Evolutionary conservation across 2,329 filamentous ascomycete genomes (phyloP).

Genomic region (Colletotrichum sp.): DNA sequence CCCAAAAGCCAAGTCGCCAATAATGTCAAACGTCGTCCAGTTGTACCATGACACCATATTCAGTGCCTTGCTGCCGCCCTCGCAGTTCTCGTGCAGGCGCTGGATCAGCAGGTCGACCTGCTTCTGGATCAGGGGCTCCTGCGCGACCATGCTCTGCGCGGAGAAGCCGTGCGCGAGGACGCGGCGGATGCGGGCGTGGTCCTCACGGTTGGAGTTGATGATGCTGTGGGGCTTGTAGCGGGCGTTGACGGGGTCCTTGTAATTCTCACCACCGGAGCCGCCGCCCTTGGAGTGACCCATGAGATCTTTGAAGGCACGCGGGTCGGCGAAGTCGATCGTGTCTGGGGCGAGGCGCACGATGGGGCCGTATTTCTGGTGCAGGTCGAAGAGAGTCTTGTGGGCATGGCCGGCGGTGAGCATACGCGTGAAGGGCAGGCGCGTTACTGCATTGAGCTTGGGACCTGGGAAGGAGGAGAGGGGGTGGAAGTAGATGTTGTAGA

Average conservation of each 20-base stretch:
- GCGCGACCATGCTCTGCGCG: slow-evolving; percentile 31
- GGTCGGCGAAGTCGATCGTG: slow-evolving; percentile 40
- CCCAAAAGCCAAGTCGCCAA: slow-evolving; percentile 34
- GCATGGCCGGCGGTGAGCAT: background rate
- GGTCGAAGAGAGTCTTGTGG: background rate
- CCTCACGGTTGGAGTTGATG: slow-evolving; percentile 9
- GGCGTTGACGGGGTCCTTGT: slow-evolving; percentile 4
- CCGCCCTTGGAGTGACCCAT: slow-evolving; percentile 31
- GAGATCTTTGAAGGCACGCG: slow-evolving; percentile 44
- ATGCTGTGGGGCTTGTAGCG: slow-evolving; percentile 6
- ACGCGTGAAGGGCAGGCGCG: background rate
- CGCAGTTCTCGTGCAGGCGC: slow-evolving; percentile 28
- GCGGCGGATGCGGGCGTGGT: slow-evolving; percentile 27
- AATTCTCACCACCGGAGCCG: background rate
- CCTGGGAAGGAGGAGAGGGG: slow-evolving; percentile 36
- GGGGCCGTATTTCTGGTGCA: slow-evolving; percentile 30
- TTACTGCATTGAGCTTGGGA: slow-evolving; percentile 22
- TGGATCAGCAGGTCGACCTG: slow-evolving; percentile 35
- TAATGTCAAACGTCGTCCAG: slow-evolving; percentile 33
- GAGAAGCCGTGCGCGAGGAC: slow-evolving; percentile 33
- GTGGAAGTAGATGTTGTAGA: slow-evolving; percentile 39
- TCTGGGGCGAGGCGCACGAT: slow-evolving; percentile 45
- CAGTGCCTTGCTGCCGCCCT: background rate
- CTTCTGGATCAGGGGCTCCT: slow-evolving; percentile 31
- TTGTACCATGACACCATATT: slow-evolving; percentile 22